Evolutionary conservation across 164 flowering plant genomes (phyloP).

Genomic region (Kingdonia uniflora): DNA sequence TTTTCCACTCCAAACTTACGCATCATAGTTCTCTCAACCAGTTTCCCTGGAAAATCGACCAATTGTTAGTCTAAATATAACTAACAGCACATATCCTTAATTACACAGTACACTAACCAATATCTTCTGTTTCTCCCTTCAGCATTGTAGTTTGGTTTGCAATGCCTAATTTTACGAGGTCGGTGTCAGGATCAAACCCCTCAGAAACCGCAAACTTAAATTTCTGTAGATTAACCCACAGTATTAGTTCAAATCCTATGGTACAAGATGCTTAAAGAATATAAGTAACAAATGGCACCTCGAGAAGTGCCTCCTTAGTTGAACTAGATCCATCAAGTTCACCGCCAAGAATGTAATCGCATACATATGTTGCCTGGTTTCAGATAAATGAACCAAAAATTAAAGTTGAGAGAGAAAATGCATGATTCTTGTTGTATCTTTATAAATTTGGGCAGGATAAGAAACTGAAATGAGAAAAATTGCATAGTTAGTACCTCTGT

Average conservation of each 20-base stretch:
- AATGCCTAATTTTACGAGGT: constrained; percentile 72
- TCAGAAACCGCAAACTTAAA: constrained; percentile 80
- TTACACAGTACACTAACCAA: constrained; percentile 44
- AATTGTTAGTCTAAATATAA: constrained; percentile 5
- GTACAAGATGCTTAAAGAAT: background rate
- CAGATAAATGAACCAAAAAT: constrained; percentile 6
- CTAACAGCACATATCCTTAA: background rate
- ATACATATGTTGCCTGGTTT: constrained; percentile 79
- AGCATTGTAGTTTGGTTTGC: constrained; percentile 99
- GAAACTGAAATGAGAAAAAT: background rate
- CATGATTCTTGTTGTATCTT: no score
- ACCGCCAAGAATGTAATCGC: constrained; percentile 92
- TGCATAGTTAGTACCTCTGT: constrained; percentile 47
- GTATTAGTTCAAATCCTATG: no score
- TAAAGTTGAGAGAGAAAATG: background rate
- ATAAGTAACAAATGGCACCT: constrained; percentile 31
- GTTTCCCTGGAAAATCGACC: constrained; percentile 46
- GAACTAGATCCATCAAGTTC: constrained; percentile 95
- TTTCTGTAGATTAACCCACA: constrained; percentile 51
- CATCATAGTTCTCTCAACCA: constrained; percentile 80
- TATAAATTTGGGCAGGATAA: no score
- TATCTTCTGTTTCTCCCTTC: constrained; percentile 97
- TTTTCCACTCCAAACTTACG: constrained; percentile 77
- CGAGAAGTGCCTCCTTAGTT: constrained; percentile 69
- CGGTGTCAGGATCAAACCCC: constrained; percentile 89